Evolutionary conservation across 192 early-diverging fungal species (phyloP), one percentile per base, ranked within the genome.

Genomic region (Coemansia sp.): DNA sequence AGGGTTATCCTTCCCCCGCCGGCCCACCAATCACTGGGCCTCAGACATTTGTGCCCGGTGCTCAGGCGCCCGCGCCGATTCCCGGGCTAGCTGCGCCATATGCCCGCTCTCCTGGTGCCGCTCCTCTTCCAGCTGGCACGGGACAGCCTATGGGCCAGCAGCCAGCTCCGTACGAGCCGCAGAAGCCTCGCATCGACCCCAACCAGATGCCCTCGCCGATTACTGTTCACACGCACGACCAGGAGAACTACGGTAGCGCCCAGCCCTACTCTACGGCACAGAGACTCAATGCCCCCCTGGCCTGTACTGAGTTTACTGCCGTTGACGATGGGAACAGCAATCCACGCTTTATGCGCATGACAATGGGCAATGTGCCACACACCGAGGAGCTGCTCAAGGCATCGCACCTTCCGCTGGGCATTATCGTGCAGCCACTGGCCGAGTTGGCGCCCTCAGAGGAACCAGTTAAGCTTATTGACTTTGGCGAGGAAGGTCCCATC

Each of bases 271-370:
- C 86, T 36, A 95, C 96, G 0, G 86, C 81, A 12, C 81, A 86
- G 12, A 88, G 85, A 61, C 84, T 85, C 3, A 75, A 86, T 11
- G 87, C 91, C 14, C 97, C 97, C 14, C 76, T 97, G 35, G 87
- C 91, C 8, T 85, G 87, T 38, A 93, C 96, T 1, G 76, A 89
- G 20, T 94, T 93, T 73, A 84, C 77, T 36, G 89, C 88, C 0
- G 78, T 94, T 33, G 97, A 99, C 81, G 93, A 97, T 75, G 97
- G 92, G n/a, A 94, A 92, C 65, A 86, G 86, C 74, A 95, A 91
- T 76, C 96, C 97, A 28, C 83, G 94, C 34, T 95, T 95, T 75
- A 88, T 96, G 64, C 88, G 96, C 64, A 81, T 93, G 62, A 96
- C 96, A 1, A 87, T 92, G 26, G 92, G 92, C 77, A 90, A 92